These are phyloP conservation scores for Fistulifera solaris DNA, from an alignment of 108 stramenopile species.

Conservation along the genomic window DNA sequence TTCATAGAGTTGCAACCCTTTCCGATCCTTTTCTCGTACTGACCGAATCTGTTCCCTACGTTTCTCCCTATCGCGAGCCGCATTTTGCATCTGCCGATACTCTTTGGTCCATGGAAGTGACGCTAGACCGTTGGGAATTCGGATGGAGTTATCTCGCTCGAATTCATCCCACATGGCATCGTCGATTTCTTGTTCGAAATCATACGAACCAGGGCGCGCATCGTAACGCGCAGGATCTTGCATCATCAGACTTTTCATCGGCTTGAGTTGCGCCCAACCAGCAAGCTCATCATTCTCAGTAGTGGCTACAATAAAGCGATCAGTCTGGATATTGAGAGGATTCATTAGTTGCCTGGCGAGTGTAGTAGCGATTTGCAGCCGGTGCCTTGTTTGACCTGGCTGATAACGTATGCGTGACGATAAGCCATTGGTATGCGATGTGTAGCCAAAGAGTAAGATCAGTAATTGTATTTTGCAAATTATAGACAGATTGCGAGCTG, in stretches of 20 bases:
- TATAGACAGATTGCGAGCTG: no score
- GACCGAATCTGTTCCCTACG: constrained; percentile 15
- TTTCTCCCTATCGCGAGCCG: constrained; percentile 12
- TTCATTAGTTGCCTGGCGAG: constrained; percentile 36
- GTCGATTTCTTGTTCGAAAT: constrained; percentile 24
- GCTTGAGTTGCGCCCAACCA: constrained; percentile 39
- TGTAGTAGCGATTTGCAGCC: constrained; percentile 13
- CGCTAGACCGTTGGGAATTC: constrained; percentile 22
- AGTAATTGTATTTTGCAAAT: no score
- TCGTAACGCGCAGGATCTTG: constrained; percentile 7
- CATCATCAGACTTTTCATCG: constrained; percentile 6
- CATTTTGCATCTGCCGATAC: constrained; percentile 14
- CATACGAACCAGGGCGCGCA: constrained; percentile 4
- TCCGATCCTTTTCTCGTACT: constrained; percentile 6
- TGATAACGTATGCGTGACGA: constrained; percentile 7
- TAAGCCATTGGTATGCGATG: no score
- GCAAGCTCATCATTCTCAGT: constrained; percentile 9
- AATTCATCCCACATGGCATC: constrained; percentile 40
- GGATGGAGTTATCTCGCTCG: constrained; percentile 26
- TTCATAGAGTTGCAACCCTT: constrained; percentile 22
- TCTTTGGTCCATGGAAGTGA: constrained; percentile 40
- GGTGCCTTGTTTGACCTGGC: constrained; percentile 10
- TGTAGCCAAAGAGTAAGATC: no score
- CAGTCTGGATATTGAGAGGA: constrained; percentile 22
- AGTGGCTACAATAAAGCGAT: constrained; percentile 23